Evolutionary conservation across 2,329 filamentous ascomycete species (phyloP).

Genomic region (Periglandula ipomoeae): DNA sequence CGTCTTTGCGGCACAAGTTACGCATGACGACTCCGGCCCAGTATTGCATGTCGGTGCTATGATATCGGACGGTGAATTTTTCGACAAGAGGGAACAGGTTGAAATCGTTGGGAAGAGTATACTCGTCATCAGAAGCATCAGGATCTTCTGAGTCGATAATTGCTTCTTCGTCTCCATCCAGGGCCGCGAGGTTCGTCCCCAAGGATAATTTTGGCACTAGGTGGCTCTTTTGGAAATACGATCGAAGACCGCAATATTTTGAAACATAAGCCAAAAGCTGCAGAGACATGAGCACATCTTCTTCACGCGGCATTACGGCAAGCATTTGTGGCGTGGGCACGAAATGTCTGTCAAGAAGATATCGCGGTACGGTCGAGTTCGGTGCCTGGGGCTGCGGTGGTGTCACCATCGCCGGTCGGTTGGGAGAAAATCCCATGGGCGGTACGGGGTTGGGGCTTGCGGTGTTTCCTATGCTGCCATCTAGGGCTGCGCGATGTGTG

Average conservation of each 20-base stretch:
- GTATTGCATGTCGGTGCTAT: conserved; percentile 97
- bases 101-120: conserved; percentile 84
- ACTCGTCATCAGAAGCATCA: conserved; percentile 71
- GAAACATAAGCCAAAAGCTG: conserved; percentile 96
- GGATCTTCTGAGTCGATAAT: conserved; percentile 28
- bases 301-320: conserved; percentile 88
- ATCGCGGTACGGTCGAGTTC: conserved; percentile 65
- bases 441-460: conserved; percentile 57
- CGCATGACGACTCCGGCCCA: conserved; percentile 99
- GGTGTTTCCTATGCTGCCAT: conserved; percentile 74
- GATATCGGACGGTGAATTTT: conserved; percentile 93
- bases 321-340: conserved; percentile 65
- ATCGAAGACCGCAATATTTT: conserved; percentile 93
- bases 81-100: conserved; percentile 98
- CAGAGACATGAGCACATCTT: conserved; percentile 96
- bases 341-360: conserved; percentile 65
- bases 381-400: conserved; percentile 67
- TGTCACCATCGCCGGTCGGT: conserved; percentile 59
- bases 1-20: conserved; percentile 96
- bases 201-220: conserved; percentile 88
- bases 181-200: conserved; percentile 68
- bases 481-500: conserved; percentile 72
- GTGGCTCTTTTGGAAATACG: conserved; percentile 93
- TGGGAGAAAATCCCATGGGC: conserved; percentile 63
- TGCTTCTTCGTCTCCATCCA: conserved; percentile 58